These are phyloP conservation scores for Claviceps lovelessii DNA, from an alignment of 2,329 filamentous ascomycete species.

Conservation along the genomic window DNA sequence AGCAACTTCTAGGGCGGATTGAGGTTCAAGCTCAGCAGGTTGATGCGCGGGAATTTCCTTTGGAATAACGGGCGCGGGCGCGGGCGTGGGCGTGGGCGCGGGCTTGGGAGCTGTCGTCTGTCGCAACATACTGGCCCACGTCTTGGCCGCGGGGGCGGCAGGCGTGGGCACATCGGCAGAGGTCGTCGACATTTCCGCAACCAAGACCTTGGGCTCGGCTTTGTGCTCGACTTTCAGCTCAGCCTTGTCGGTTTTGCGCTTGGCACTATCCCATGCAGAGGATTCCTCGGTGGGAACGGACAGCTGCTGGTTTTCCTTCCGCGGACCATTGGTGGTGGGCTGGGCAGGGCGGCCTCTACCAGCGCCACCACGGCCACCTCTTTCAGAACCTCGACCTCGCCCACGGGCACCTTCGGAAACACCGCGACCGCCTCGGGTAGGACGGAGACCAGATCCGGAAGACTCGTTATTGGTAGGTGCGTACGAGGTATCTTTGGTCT, in stretches of 20 bases:
- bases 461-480: constrained; percentile 35
- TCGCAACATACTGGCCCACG: constrained; percentile 65
- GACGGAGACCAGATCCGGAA: constrained; percentile 28
- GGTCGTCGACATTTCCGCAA: constrained; percentile 19
- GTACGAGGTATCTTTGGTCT: constrained; percentile 49
- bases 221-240: constrained; percentile 18
- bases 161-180: constrained; percentile 24
- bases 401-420: constrained; percentile 48
- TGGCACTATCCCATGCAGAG: constrained; percentile 31
- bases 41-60: constrained; percentile 21
- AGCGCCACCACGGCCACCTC: constrained; percentile 37
- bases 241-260: constrained; percentile 19
- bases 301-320: constrained; percentile 38
- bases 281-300: constrained; percentile 61
- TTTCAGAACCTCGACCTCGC: constrained; percentile 47
- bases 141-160: constrained; percentile 34
- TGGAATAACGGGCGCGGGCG: constrained; percentile 19
- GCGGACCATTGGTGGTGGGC: constrained; percentile 45
- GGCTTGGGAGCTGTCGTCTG: constrained; percentile 44
- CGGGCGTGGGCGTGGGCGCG: constrained; percentile 39
- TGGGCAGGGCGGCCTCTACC: constrained; percentile 50
- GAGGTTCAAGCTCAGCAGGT: constrained; percentile 22
- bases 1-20: constrained; percentile 22
- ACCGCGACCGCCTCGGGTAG: constrained; percentile 46
- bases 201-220: constrained; percentile 19